Conservation (phyloP, 75 land plant genomes). For the Pinus taeda region DNA sequence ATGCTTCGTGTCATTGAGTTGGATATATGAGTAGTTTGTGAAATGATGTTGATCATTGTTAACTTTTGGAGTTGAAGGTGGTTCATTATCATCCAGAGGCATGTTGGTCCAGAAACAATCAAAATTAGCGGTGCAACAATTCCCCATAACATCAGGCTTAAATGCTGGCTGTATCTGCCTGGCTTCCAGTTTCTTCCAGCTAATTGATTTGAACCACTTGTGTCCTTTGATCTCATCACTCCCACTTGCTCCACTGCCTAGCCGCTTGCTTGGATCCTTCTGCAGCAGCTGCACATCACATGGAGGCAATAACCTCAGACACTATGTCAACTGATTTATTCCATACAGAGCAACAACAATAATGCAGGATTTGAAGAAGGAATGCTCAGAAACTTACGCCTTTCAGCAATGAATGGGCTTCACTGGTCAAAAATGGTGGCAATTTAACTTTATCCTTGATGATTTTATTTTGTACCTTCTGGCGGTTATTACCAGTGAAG, state of each 20-base stretch:
- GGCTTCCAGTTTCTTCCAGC: conserved; percentile 84
- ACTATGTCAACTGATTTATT: background rate
- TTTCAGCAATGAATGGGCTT: conserved; percentile 84
- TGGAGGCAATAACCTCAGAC: background rate
- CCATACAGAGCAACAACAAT: too few species aligned
- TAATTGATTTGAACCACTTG: conserved; percentile 91
- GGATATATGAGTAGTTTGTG: too few species aligned
- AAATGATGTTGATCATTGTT: background rate
- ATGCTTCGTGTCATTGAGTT: too few species aligned
- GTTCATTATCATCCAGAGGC: conserved; percentile 46
- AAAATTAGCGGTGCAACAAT: conserved; percentile 79
- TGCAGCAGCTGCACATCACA: conserved; percentile 62
- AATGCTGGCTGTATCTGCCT: conserved; percentile 76
- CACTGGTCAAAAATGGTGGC: conserved; percentile 75
- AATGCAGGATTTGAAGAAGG: background rate
- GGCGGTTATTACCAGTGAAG: conserved; percentile 61
- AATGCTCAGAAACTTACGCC: conserved; percentile 45
- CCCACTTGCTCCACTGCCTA: conserved; percentile 72
- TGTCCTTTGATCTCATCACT: conserved; percentile 81
- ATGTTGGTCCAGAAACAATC: conserved; percentile 81
- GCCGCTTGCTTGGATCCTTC: conserved; percentile 79
- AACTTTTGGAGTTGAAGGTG: conserved; percentile 39
- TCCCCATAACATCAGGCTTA: conserved; percentile 67
- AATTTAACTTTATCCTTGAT: conserved; percentile 84
- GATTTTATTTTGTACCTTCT: conserved; percentile 85